Base-by-base conservation (phyloP, 208 protist genomes). In the Trypanosoma scelopori region DNA sequence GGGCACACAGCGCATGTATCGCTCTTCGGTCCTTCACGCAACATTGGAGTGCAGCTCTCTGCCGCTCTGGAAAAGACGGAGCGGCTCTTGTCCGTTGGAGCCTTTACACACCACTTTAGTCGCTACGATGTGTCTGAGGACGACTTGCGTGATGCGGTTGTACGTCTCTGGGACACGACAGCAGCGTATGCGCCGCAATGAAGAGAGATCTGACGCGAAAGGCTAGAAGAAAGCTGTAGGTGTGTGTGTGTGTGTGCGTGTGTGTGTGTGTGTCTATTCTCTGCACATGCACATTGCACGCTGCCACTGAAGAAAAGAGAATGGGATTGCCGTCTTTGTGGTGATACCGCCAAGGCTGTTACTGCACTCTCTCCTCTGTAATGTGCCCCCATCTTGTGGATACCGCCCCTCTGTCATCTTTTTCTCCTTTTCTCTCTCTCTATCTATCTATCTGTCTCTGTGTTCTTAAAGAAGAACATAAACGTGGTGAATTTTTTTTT, bases 21-120 rank as follows among this genome's bases (percentile, higher is more conserved):
- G 0, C 48, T 91, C 6, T 93, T 88, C 73, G 84, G 82, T 2
- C 75, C 66, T n/a, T 71, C 76, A 0, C 75, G 66, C 6, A 43
- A 48, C 35, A 83, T 94, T 35, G 81, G 76, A 3, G 53, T 39
- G 30, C 63, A 53, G 11, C 45, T 89, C 15, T 63, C 56, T 15
- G n/a, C 46, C 12, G 72, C 81, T n/a, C 66, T 86, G 22, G 0
- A 64, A 20, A 55, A 65, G 16, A 73, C 73, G 3, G 85, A 94
- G 49, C 56, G 74, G 57, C 65, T 89, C 20, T 65, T 94, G 5
- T 39, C 47, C 13, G 84, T 78, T 3, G 65, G 71, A n/a, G 88
- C 88, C 20, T 94, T 77, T 63, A 55, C 81, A 13, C 85, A 94
- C 59, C 88, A 94, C 59, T 94, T 86, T 63, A 69, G 63, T 53